These are phyloP conservation scores for Drosera capensis DNA, from an alignment of 148 eudicot genomes.

Conservation along the genomic window DNA sequence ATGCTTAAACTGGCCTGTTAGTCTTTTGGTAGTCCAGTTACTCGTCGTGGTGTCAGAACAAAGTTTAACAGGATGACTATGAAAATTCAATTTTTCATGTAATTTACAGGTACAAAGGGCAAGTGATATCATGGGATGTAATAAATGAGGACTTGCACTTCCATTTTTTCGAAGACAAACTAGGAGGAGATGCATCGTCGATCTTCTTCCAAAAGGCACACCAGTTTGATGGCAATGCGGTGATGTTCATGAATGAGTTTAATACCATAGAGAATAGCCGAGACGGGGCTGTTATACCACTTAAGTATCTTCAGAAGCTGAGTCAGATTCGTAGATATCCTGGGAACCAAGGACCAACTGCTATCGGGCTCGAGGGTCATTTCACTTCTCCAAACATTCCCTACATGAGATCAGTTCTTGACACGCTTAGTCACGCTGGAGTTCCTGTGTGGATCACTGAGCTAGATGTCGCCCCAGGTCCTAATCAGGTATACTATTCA, in stretches of 20 bases:
- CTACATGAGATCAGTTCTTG: slow-evolving; percentile 31
- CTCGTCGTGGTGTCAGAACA: too few species aligned
- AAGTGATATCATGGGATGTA: slow-evolving; percentile 50
- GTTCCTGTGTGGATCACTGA: slow-evolving; percentile 42
- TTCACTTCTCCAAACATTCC: slow-evolving; percentile 16
- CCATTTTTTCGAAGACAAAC: slow-evolving; percentile 19
- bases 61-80: too few species aligned
- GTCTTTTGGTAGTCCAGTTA: too few species aligned
- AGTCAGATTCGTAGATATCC: slow-evolving; percentile 4
- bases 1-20: too few species aligned
- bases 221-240: slow-evolving; percentile 8
- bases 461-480: slow-evolving; percentile 18
- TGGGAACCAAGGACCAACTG: slow-evolving; percentile 7
- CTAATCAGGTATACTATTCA: slow-evolving; percentile 32
- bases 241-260: slow-evolving; percentile 40
- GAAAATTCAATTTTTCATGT: too few species aligned
- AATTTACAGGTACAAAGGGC: slow-evolving; percentile 20
- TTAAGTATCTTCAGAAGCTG: slow-evolving; percentile 24
- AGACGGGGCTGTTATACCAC: slow-evolving; percentile 18
- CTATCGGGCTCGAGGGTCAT: slow-evolving; percentile 30
- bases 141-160: slow-evolving; percentile 41
- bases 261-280: slow-evolving; percentile 33
- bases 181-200: slow-evolving; percentile 13
- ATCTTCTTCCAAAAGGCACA: slow-evolving; percentile 11
- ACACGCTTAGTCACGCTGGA: slow-evolving; percentile 17